These are phyloP conservation scores for Herpetomonas tarakana DNA, from an alignment of 208 protist species.

Conservation along the genomic window DNA sequence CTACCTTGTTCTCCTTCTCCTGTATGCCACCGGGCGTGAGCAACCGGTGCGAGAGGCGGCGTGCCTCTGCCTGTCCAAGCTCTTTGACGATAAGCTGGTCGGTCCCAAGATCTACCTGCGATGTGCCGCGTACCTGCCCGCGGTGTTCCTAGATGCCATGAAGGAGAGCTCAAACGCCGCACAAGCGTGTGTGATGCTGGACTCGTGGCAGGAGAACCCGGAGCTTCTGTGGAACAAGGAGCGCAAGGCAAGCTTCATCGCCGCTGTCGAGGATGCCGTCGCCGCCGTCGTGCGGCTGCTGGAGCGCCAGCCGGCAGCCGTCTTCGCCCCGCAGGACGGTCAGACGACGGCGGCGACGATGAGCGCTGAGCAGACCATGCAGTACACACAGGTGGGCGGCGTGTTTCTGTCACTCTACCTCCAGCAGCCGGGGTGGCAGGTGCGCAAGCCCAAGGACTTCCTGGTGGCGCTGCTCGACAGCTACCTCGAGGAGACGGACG, in stretches of 20 bases:
- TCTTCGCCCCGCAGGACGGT: slow-evolving; percentile 48
- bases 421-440: slow-evolving; percentile 71
- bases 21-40: slow-evolving; percentile 48
- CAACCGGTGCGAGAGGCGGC: slow-evolving; percentile 41
- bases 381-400: slow-evolving; percentile 63
- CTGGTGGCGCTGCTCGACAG: slow-evolving; percentile 60
- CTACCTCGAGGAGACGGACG: slow-evolving; percentile 34
- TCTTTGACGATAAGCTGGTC: slow-evolving; percentile 79
- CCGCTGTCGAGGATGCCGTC: slow-evolving; percentile 15
- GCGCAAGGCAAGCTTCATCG: slow-evolving; percentile 50
- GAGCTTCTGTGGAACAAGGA: slow-evolving; percentile 92
- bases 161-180: slow-evolving; percentile 58
- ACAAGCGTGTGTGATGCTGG: slow-evolving; percentile 79
- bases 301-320: slow-evolving; percentile 22
- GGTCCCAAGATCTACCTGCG: slow-evolving; percentile 80
- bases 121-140: slow-evolving; percentile 74
- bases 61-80: slow-evolving; percentile 54
- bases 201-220: slow-evolving; percentile 87
- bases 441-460: slow-evolving; percentile 85
- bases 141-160: slow-evolving; percentile 90
- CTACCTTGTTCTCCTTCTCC: slow-evolving; percentile 65
- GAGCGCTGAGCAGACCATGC: background rate
- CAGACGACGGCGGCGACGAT: background rate
- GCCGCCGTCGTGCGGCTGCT: slow-evolving; percentile 33
- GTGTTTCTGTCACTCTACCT: slow-evolving; percentile 82